Base-by-base conservation (phyloP, 2,329 filamentous ascomycete genomes). In the Ascochyta pisi region DNA sequence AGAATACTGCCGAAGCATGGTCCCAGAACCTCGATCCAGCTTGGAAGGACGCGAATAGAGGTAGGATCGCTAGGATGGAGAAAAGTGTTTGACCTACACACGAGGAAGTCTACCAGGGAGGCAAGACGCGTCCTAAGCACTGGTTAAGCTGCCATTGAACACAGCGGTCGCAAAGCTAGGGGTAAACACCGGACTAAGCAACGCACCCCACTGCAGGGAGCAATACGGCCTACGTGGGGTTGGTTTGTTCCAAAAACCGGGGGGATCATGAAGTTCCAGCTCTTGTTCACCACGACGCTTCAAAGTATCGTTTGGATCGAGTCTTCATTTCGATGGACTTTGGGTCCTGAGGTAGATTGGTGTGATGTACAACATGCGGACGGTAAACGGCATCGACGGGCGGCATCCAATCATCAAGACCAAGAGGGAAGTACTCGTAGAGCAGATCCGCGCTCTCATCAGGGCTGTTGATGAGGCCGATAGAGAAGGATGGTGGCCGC, bases 401-500 rank as follows among this genome's bases (percentile, higher is more conserved):
- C 2, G 90, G 90, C 85, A 93, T 92, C 90, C 90, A 97, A 70
- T 97, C 93, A 73, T 97, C 92, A 55, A 96, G 79, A 44, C 89
- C 92, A 15, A 98, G 81, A 0, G 93, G 93, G 62, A 98, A 97
- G 72, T 98, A 97, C 77, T 98, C 93, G 72, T 97, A 97, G 16
- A 97, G 79, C 62, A 93, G 80, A 75, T 97, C 93, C 0, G 88
- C 88, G 65, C 89, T 89, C 66, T 96, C 92, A 62, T 87, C 78
- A 31, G 90, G 83, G 70, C 89, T 88, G 71, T 85, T 83, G 63
- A 81, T 82, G 2, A 80, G 72, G 31, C 80, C 79, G 38, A 81
- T 70, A 0, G 77, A 77, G 54, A 81, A 81, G 0, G 78, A 80
- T 1, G 79, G 78, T 4, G 77, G 73, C 5, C 79, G 69, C 4